Base-by-base conservation (phyloP, 2,329 filamentous ascomycete genomes). In the Phoma sp. region DNA sequence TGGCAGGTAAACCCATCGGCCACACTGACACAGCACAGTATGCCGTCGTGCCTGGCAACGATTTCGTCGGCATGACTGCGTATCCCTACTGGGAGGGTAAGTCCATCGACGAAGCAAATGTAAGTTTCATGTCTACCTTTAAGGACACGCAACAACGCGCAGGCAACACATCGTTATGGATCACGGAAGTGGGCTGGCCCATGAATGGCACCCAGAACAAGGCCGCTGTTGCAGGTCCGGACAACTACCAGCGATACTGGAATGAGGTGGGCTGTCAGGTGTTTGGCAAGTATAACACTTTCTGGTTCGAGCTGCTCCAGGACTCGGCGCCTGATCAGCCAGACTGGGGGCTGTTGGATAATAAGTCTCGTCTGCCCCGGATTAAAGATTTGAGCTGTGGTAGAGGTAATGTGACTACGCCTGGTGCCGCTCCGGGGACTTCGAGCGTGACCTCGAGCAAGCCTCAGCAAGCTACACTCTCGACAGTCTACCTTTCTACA, bases 1-100 rank as follows among this genome's bases (percentile, higher is more conserved):
- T 66, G 56, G 39, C 59, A 23, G 34, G 42, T 15, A 82, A 79
- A 23, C 80, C 84, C 7, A 65, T 76, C 23, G 73, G 73, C 1
- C 73, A 76, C 47, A 67, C 69, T 5, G 73, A 76, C 42, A 71
- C 65, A 2, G 62, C 63, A 3, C 49, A 63, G 15, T 49, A 67
- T 30, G 63, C 62, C 15, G 50, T 68, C 2, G 54, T 70, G n/a
- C 47, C 65, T 3, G 64, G 63, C 5, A 59, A 61, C 36, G 70
- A 75, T 43, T 75, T 74, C 38, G 49, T 69, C 28, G 73, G 72
- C 28, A 64, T 69, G 50, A 74, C 67, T 15, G 64, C 57, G 7
- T 75, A 74, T 42, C 71, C 72, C 1, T 74, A 68, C 49, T 75
- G 68, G 64, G 54, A 63, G 28, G 58, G 57, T 12, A 55, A 68